Evolutionary conservation across 306 rosid species (phyloP), one percentile per base, ranked within the genome.

Genomic region (Dryas octopetala): DNA sequence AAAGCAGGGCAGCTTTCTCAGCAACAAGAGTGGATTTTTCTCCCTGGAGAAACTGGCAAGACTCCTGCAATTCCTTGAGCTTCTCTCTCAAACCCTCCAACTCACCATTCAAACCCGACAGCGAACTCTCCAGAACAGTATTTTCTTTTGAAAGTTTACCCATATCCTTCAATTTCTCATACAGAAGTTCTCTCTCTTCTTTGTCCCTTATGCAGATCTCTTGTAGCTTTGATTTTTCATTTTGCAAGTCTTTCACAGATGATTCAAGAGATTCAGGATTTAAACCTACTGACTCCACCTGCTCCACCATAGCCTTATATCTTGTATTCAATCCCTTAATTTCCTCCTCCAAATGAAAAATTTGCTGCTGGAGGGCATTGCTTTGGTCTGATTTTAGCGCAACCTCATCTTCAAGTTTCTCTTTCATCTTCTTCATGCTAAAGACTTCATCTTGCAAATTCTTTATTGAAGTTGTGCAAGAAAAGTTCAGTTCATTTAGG

Each of bases 401-500:
- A 70, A 96, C 89, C 66, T 89, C 91, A 12, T 65, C 87, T 66
- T 90, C 99, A 64, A 96, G 92, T 77, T 89, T 92, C 71, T 90
- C 94, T 81, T 96, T 96, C 74, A 96, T 88, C 79, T 76, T 89
- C 91, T 86, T 96, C 86, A 96, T 86, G 84, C 79, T 83, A 10
- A 82, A 85, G 60, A 92, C 84, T 81, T 96, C 98, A 16, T 66
- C 83, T 80, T 90, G 94, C 82, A 92, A 86, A 80, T 79, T 81
- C 80, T 84, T 69, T 17, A 90, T 75, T 7, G 87, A 85, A 46
- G 47, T 26, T 4, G 87, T 78, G 62, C 91, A 83, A 73, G 92
- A 85, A 50, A 76, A 72, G 78, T 84, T 87, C 75, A 87, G 82
- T 62, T 84, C 89, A 74, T 79, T 83, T 77, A 96, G 83, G 79